Evolutionary conservation across 2,329 filamentous ascomycete species (phyloP).

Genomic region (Trichoderma asperellum): DNA sequence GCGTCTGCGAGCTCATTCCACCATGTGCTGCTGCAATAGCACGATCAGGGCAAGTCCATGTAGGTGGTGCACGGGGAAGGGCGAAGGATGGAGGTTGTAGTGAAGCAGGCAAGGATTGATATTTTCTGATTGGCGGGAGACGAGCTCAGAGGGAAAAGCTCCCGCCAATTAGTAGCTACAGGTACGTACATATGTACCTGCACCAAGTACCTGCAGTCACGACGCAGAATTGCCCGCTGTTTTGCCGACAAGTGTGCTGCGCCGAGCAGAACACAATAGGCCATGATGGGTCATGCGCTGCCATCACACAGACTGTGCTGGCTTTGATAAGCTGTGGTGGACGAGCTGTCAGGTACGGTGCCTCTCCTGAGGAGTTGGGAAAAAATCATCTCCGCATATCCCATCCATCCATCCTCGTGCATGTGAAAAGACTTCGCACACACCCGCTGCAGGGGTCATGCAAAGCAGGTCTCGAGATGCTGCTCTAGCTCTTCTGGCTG

Average conservation of each 20-base stretch:
- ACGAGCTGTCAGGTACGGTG: constrained; percentile 14
- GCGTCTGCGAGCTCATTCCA: constrained; percentile 44
- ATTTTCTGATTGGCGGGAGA: background rate
- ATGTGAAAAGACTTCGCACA: background rate
- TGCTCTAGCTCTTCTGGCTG: background rate
- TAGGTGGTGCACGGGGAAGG: background rate
- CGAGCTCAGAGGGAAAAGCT: background rate
- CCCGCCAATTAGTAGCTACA: background rate
- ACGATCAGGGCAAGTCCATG: constrained; percentile 22
- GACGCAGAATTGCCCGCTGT: background rate
- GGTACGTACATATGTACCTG: background rate
- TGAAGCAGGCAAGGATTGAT: background rate
- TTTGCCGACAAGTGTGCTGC: background rate
- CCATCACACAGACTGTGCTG: constrained; percentile 4
- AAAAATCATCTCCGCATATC: background rate
- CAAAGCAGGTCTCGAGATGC: background rate
- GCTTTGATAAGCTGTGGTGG: constrained; percentile 3
- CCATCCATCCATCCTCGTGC: background rate
- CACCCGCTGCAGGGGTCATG: background rate
- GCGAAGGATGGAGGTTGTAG: background rate
- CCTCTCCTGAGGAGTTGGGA: background rate
- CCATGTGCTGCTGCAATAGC: constrained; percentile 30
- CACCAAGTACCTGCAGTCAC: background rate
- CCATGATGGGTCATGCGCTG: constrained; percentile 9
- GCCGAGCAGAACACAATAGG: background rate